phyloP scores from a whole-genome alignment of 2,329 filamentous ascomycete genomes.

The Aspergillus pseudoglaucus region DNA sequence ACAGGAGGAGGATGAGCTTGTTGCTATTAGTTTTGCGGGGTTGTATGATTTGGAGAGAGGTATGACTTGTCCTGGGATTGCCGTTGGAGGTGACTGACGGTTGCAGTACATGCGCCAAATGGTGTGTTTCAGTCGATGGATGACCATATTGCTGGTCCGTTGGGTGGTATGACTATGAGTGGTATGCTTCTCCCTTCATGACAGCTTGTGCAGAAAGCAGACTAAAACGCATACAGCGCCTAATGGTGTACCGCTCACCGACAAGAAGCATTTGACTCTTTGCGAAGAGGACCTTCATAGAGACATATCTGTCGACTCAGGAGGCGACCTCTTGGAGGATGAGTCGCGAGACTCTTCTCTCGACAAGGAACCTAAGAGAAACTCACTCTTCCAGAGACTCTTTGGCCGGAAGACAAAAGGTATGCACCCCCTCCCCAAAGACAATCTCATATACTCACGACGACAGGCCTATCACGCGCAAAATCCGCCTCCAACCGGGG shows the following conservation, averaged over 20 bases:
- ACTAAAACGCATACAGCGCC: conserved; percentile 4
- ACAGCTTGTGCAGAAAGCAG: background rate
- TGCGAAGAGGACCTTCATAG: conserved; percentile 14
- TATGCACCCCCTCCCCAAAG: conserved; percentile 5
- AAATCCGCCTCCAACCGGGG: conserved; percentile 15
- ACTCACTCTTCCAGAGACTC: conserved; percentile 19
- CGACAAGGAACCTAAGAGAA: conserved; percentile 8
- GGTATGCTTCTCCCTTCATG: conserved; percentile 5
- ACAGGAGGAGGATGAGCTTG: conserved; percentile 24
- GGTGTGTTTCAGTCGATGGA: conserved; percentile 16
- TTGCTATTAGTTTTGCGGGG: conserved; percentile 24
- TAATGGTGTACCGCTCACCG: conserved; percentile 3
- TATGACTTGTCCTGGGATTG: conserved; percentile 2
- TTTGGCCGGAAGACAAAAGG: conserved; percentile 21
- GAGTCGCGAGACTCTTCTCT: conserved; percentile 3
- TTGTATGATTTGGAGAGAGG: conserved; percentile 24
- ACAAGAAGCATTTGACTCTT: conserved; percentile 10
- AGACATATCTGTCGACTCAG: conserved; percentile 4
- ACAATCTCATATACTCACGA: conserved; percentile 3
- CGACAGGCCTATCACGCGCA: conserved; percentile 18
- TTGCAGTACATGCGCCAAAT: conserved; percentile 21
- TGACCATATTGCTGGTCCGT: conserved; percentile 1
- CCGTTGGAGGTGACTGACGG: background rate
- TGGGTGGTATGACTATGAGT: conserved; percentile 7
- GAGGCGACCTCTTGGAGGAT: conserved; percentile 9